Percentiles rank a stretch among this genome's conserved stretches.
Conservation (phyloP, 495 filamentous ascomycete species). For the Xylaria acuta region DNA sequence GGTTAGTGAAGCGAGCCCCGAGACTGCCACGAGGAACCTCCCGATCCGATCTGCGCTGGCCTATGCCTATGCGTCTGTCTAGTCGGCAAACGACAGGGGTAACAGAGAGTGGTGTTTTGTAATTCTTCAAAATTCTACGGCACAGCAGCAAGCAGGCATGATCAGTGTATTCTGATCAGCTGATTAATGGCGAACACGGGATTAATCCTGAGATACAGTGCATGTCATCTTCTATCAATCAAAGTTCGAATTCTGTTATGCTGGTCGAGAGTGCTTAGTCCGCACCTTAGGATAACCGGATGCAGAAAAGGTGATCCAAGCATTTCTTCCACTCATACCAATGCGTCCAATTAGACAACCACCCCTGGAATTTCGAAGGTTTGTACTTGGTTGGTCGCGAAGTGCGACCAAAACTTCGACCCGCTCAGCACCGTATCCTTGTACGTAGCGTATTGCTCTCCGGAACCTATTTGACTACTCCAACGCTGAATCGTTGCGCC, state of each 20-base stretch:
- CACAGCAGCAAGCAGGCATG: neutral
- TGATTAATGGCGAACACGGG: neutral
- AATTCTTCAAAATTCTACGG: neutral
- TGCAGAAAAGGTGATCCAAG: neutral
- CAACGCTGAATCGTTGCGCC: slow-evolving; percentile 43
- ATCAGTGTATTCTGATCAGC: neutral
- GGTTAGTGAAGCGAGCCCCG: slow-evolving; percentile 3
- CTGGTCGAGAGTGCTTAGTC: neutral
- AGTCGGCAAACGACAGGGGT: neutral
- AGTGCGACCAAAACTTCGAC: slow-evolving; percentile 39
- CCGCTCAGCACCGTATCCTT: slow-evolving; percentile 20
- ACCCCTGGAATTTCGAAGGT: slow-evolving; percentile 41
- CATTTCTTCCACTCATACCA: neutral
- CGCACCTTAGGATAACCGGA: neutral
- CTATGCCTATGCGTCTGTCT: slow-evolving; percentile 2
- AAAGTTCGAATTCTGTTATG: neutral
- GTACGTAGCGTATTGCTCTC: slow-evolving; percentile 40
- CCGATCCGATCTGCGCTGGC: slow-evolving; percentile 13
- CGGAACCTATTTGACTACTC: slow-evolving; percentile 41
- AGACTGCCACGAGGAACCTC: slow-evolving; percentile 1
- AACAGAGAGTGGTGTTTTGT: neutral
- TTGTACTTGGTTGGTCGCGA: slow-evolving; percentile 38
- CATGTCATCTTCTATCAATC: neutral
- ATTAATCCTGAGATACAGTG: neutral
- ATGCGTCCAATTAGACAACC: slow-evolving; percentile 15